These are phyloP conservation scores for Paraphaeosphaeria sporulosa DNA, from an alignment of 2,329 filamentous ascomycete species.

Conservation along the genomic window DNA sequence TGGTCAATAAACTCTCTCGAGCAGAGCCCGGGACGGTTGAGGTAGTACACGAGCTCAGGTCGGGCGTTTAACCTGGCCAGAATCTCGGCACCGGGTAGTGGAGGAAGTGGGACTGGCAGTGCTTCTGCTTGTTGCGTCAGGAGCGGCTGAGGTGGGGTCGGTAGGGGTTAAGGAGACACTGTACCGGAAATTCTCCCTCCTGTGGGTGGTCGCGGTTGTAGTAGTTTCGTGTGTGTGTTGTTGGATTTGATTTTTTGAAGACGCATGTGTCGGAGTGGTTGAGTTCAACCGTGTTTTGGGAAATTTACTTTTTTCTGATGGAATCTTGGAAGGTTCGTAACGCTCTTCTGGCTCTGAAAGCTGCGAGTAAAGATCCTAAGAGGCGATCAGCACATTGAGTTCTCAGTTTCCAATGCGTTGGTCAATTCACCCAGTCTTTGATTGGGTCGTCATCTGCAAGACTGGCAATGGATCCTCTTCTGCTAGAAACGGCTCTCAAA, in stretches of 20 bases:
- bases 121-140: background rate
- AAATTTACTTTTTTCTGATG: background rate
- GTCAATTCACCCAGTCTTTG: background rate
- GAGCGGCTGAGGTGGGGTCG: background rate
- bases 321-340: background rate
- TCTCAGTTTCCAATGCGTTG: background rate
- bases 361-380: background rate
- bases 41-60: background rate
- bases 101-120: background rate
- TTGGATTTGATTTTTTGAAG: background rate
- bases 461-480: background rate
- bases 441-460: background rate
- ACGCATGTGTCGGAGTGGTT: background rate
- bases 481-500: background rate
- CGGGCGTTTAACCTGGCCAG: background rate
- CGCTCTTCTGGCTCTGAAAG: background rate
- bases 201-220: background rate
- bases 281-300: background rate
- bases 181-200: background rate
- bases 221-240: background rate
- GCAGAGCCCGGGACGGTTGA: too few species aligned
- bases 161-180: background rate
- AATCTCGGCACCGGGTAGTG: background rate
- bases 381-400: background rate
- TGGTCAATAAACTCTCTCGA: background rate